Percentiles rank a stretch among this genome's conserved stretches.
Evolutionary conservation across 106 monocot genomes (phyloP).

Genomic region (Chionographis japonica): DNA sequence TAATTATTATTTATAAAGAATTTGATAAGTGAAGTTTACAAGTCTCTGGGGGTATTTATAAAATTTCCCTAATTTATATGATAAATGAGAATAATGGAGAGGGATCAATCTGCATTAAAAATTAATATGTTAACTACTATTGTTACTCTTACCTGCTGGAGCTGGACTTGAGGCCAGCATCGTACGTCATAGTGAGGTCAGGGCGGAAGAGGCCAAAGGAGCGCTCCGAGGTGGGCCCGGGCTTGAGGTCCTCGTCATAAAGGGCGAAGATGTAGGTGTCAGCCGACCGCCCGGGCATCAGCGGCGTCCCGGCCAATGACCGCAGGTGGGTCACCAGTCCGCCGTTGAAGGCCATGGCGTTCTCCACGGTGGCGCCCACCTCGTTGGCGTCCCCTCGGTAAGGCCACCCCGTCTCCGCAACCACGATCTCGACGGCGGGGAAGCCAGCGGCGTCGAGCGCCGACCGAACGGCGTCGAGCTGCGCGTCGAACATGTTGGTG

Average conservation of each 20-base stretch:
- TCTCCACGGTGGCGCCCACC: conserved; percentile 30
- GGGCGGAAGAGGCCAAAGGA: conserved; percentile 36
- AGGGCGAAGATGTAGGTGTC: conserved; percentile 51
- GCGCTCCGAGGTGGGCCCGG: conserved; percentile 43
- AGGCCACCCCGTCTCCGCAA: conserved; percentile 63
- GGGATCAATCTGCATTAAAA: too few species aligned
- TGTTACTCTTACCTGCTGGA: neutral
- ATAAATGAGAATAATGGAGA: too few species aligned
- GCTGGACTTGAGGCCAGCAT: conserved; percentile 22
- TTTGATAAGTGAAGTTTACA: too few species aligned
- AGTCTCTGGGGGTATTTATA: too few species aligned
- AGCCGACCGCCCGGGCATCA: conserved; percentile 27
- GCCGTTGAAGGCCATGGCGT: conserved; percentile 25
- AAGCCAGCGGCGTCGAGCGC: conserved; percentile 19
- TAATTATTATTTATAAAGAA: too few species aligned
- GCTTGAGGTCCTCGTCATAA: conserved; percentile 55
- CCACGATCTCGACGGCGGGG: conserved; percentile 24
- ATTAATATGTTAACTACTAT: too few species aligned
- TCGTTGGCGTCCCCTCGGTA: conserved; percentile 27
- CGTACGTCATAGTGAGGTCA: conserved; percentile 28
- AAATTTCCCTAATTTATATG: too few species aligned
- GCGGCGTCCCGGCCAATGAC: conserved; percentile 25
- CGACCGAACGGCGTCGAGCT: conserved; percentile 41
- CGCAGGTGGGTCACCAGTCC: conserved; percentile 32
- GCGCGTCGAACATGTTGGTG: conserved; percentile 73